Evolutionary conservation across 1,284 basidiomycete species (phyloP).

Genomic region (Boletus sp.): DNA sequence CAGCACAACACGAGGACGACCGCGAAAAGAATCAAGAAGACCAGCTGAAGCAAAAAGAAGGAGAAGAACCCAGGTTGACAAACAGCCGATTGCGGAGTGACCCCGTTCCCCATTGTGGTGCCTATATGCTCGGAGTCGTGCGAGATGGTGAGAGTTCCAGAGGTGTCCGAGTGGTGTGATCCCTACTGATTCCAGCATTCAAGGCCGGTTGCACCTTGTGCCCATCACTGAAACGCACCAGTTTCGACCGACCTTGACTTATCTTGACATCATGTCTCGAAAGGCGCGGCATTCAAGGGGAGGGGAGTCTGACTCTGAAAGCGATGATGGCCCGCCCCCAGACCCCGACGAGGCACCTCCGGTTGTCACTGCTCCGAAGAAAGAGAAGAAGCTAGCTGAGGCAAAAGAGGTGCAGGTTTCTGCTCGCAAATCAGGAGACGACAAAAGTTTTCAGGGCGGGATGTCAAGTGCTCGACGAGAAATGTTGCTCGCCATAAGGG

Average conservation of each 20-base stretch:
- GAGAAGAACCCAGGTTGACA: conserved; percentile 55
- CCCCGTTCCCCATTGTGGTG: conserved; percentile 56
- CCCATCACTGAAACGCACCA: conserved; percentile 74
- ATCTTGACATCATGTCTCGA: conserved; percentile 65
- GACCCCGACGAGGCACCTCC: conserved; percentile 69
- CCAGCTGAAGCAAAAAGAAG: conserved; percentile 46
- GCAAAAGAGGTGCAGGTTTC: conserved; percentile 73
- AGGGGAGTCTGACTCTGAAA: conserved; percentile 58
- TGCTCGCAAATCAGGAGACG: conserved; percentile 59
- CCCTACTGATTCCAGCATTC: conserved; percentile 14
- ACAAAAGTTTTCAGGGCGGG: conserved; percentile 55
- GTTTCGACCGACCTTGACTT: conserved; percentile 72
- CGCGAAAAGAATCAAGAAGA: conserved; percentile 65
- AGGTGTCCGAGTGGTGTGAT: neutral
- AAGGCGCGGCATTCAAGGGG: conserved; percentile 52
- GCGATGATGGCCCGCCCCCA: conserved; percentile 72
- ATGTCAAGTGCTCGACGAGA: conserved; percentile 62
- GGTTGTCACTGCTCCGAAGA: conserved; percentile 46
- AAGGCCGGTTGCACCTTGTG: conserved; percentile 73
- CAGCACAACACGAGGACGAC: conserved; percentile 64
- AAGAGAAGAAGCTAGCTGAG: conserved; percentile 52
- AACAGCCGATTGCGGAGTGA: conserved; percentile 73
- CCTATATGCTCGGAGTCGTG: conserved; percentile 70
- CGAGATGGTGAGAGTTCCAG: conserved; percentile 51
- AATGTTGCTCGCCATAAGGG: conserved; percentile 65